Conservation (phyloP, 1,139 yeast genomes). For the Kodamaea ohmeri region DNA sequence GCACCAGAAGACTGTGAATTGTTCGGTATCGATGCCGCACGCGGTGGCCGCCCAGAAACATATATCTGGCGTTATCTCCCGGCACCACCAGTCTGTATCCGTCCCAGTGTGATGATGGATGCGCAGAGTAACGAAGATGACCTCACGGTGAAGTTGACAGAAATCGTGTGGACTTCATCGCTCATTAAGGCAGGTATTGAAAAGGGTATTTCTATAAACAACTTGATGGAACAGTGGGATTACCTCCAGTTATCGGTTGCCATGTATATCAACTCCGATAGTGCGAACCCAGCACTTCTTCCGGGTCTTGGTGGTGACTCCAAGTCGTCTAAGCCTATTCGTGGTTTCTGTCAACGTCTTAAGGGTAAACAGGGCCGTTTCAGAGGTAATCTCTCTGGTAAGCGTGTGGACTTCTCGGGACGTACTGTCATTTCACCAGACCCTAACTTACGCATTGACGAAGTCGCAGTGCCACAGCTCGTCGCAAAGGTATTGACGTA, state of each 20-base stretch:
- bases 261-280: constrained; percentile 94
- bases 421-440: constrained; percentile 99
- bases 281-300: constrained; percentile 77
- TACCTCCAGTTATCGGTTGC: constrained; percentile 93
- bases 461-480: constrained; percentile 96
- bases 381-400: constrained; percentile 96
- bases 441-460: constrained; percentile 91
- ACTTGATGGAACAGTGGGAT: constrained; percentile 99
- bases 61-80: constrained; percentile 96
- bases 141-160: constrained; percentile 91
- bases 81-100: constrained; percentile 97
- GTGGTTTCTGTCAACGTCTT: constrained; percentile 95
- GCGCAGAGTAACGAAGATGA: constrained; percentile 97
- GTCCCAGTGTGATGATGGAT: constrained; percentile 95
- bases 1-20: constrained; percentile 87
- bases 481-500: constrained; percentile 94
- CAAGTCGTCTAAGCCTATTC: constrained; percentile 71
- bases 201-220: constrained; percentile 88
- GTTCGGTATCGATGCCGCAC: constrained; percentile 82
- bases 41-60: constrained; percentile 94
- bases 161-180: constrained; percentile 93
- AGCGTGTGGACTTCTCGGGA: constrained; percentile 97
- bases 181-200: constrained; percentile 92
- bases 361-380: constrained; percentile 99
- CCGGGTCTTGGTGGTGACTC: constrained; percentile 63